Conservation (phyloP, 164 flowering plant species). For the grape (Vitis vinifera) region DNA sequence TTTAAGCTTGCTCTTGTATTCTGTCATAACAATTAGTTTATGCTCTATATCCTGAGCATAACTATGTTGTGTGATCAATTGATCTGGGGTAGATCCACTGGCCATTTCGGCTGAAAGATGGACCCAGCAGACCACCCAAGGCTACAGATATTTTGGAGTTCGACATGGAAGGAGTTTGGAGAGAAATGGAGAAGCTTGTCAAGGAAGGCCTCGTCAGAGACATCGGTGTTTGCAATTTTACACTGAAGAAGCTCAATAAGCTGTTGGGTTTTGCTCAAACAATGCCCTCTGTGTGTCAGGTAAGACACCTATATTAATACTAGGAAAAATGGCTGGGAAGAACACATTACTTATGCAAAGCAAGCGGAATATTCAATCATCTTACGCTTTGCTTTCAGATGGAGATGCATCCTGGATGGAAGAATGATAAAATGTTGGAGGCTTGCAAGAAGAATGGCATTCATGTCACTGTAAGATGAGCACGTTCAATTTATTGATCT, state of each 20-base stretch:
- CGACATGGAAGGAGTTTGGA: slow-evolving; percentile 71
- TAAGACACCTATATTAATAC: not conserved
- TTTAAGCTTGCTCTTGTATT: no score
- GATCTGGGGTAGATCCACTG: slow-evolving; percentile 43
- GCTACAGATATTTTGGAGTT: slow-evolving; percentile 44
- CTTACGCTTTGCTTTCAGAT: slow-evolving; percentile 26
- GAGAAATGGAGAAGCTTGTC: slow-evolving; percentile 58
- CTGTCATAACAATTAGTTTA: not conserved
- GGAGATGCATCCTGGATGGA: slow-evolving; percentile 84
- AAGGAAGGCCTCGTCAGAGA: slow-evolving; percentile 39
- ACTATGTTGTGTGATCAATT: not conserved
- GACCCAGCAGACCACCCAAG: slow-evolving; percentile 46
- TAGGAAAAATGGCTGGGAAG: no score
- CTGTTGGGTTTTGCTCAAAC: slow-evolving; percentile 40
- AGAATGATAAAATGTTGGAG: slow-evolving; percentile 64
- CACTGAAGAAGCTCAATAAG: slow-evolving; percentile 44
- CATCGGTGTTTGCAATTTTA: slow-evolving; percentile 54
- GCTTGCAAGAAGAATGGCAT: slow-evolving; percentile 53
- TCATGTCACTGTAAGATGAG: slow-evolving; percentile 55
- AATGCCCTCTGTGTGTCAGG: slow-evolving; percentile 63
- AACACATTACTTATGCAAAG: no score
- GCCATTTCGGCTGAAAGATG: slow-evolving; percentile 55
- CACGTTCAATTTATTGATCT: no score
- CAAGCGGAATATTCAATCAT: not conserved
- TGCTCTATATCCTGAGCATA: not conserved